phyloP scores from a whole-genome alignment of 2,329 filamentous ascomycete genomes.

The Talaromyces piceae region DNA sequence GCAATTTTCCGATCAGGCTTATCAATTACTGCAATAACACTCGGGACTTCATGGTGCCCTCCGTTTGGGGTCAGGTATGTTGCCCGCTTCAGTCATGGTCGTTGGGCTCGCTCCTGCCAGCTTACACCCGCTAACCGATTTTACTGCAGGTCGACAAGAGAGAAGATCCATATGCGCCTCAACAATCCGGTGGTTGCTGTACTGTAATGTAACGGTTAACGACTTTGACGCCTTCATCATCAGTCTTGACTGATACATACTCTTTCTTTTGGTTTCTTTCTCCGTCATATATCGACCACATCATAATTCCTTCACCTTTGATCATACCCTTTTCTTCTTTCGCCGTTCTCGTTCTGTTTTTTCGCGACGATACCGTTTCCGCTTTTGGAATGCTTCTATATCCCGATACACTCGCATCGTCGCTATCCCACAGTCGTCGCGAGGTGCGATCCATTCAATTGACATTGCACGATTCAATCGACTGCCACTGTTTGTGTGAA shows the following conservation, averaged over 20 bases:
- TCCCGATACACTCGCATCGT: conserved; percentile 4
- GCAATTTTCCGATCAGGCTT: conserved; percentile 52
- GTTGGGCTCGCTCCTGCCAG: no score
- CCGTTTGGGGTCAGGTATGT: conserved; percentile 76
- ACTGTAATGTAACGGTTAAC: conserved; percentile 67
- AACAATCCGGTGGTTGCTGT: conserved; percentile 89
- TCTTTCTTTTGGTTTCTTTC: no score
- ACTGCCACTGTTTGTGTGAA: neutral
- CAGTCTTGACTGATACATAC: neutral
- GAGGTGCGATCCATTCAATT: conserved; percentile 10
- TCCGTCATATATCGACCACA: conserved; percentile 1
- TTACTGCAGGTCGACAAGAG: conserved; percentile 80
- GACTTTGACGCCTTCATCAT: conserved; percentile 1
- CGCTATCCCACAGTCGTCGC: neutral
- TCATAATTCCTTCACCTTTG: conserved; percentile 6
- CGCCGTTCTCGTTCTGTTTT: no score
- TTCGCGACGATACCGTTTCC: conserved; percentile 6
- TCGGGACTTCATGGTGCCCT: conserved; percentile 97
- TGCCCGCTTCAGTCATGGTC: neutral
- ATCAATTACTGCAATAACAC: conserved; percentile 98
- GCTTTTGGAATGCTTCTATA: conserved; percentile 1
- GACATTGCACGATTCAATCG: conserved; percentile 8
- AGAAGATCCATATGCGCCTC: conserved; percentile 97
- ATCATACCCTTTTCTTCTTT: conserved; percentile 5
- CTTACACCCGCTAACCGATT: conserved; percentile 2